Conservation (phyloP, 306 rosid species). For the Vachellia collinsii region DNA sequence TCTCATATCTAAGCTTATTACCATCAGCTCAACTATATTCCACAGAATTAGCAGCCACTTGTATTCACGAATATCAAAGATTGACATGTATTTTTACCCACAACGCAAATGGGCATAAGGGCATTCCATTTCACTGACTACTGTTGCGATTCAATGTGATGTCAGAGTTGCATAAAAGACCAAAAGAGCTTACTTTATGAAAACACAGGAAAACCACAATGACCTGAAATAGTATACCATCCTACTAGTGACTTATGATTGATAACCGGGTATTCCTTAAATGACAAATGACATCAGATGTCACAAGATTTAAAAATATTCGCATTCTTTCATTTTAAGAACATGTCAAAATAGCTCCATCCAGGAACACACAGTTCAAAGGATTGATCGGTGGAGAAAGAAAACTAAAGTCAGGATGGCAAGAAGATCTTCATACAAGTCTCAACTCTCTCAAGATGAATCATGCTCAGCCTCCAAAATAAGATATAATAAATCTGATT, state of each 20-base stretch:
- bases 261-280: conserved; percentile 6
- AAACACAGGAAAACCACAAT: conserved; percentile 1
- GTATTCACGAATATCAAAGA: conserved; percentile 4
- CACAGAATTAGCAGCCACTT: neutral
- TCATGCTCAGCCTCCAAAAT: conserved; percentile 20
- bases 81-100: conserved; percentile 6
- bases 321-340: neutral
- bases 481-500: conserved; percentile 13
- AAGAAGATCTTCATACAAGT: conserved; percentile 4
- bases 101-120: neutral
- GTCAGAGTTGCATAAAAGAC: conserved; percentile 11
- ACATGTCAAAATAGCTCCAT: neutral
- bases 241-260: neutral
- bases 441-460: conserved; percentile 12
- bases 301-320: conserved; percentile 6
- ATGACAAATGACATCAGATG: conserved; percentile 24
- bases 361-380: conserved; percentile 13
- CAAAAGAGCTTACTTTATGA: conserved; percentile 2
- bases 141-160: neutral
- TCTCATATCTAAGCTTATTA: conserved; percentile 11
- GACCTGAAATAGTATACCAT: conserved; percentile 23
- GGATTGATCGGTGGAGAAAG: neutral
- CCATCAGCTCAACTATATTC: conserved; percentile 21
- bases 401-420: conserved; percentile 7
- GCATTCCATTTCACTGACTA: conserved; percentile 28